phyloP scores from a whole-genome alignment of 2,329 filamentous ascomycete species.

The Neopestalotiopsis sp. region DNA sequence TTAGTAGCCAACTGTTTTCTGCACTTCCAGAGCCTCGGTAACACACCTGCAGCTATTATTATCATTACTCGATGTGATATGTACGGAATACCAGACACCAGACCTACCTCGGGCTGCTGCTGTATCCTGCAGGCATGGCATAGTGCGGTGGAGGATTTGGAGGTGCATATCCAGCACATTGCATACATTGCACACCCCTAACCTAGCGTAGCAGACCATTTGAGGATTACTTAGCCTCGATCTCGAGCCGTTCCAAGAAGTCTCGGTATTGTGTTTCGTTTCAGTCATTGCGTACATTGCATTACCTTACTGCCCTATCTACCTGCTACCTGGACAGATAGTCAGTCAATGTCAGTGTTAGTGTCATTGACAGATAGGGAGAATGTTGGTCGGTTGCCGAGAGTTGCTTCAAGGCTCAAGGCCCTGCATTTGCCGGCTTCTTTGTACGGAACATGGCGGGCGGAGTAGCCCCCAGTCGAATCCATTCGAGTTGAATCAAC shows the following conservation, averaged over 20 bases:
- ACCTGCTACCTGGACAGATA: too few relatives aligned
- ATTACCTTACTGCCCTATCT: too few relatives aligned
- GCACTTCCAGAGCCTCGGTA: not conserved
- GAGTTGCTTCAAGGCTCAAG: not conserved
- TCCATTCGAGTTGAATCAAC: not conserved
- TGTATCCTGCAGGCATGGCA: not conserved
- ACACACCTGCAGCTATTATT: not conserved
- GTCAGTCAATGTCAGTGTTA: too few relatives aligned
- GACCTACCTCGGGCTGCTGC: too few relatives aligned
- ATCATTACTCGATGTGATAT: too few relatives aligned
- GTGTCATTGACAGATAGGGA: too few relatives aligned
- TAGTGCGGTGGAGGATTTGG: not conserved
- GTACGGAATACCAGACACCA: too few relatives aligned
- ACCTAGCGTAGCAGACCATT: not conserved
- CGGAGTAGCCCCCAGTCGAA: not conserved
- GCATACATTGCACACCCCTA: not conserved
- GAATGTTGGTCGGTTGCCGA: not conserved
- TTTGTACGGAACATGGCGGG: not conserved
- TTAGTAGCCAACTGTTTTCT: not conserved
- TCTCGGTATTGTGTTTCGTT: conserved; percentile 1
- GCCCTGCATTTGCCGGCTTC: not conserved
- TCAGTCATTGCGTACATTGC: not conserved
- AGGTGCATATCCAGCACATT: not conserved
- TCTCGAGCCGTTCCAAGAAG: not conserved
- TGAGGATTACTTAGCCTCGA: not conserved